Evolutionary conservation across 1,139 yeast genomes (phyloP), one percentile per base, ranked within the genome.

Genomic region (Suhomyces chickasaworum): DNA sequence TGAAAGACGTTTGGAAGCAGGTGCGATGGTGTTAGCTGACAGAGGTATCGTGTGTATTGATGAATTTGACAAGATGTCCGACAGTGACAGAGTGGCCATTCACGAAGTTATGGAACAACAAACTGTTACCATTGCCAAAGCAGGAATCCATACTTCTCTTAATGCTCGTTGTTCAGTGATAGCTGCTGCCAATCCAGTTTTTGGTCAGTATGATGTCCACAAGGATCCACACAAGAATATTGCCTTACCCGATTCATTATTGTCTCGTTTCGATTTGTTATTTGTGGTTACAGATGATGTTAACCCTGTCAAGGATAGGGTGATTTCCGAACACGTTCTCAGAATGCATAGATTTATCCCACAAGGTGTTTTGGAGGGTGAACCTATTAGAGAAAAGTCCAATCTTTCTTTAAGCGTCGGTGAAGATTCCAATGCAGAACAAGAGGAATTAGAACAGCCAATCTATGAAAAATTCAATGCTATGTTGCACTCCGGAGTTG

Each of bases 101-200:
- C 99, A 93, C 69, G 99, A 93, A 78, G 99, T 93, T 42, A 95
- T 93, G 99, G 99, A 93, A 73, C 99, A 93, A 70, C 99, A 95
- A 66, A 93, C 99, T 0, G 97, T 93, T 25, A 93, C 99, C 1
- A 91, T 93, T 64, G 97, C 99, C 41, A 95, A 93, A 66, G 99
- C 99, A 1, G 99, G 99, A 56, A 93, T 93, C 56, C 98, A 93
- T 64, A 91, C 99, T 1, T 86, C 98, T 5, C 77, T 93, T 58
- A 93, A 93, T 65, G 99, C 99, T 13, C 82, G 99, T 59, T 93
- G 99, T 72, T 87, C 96, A 34, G 99, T 93, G 17, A 81, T 95
- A 57, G 99, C 99, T 0, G 99, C 99, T 23, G 99, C 99, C 8
- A 93, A 93, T 63, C 99, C 99, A 0, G 91, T 93, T 2, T 90